phyloP scores from a whole-genome alignment of 805 yeast species.

The Hanseniaspora nectarophila region DNA sequence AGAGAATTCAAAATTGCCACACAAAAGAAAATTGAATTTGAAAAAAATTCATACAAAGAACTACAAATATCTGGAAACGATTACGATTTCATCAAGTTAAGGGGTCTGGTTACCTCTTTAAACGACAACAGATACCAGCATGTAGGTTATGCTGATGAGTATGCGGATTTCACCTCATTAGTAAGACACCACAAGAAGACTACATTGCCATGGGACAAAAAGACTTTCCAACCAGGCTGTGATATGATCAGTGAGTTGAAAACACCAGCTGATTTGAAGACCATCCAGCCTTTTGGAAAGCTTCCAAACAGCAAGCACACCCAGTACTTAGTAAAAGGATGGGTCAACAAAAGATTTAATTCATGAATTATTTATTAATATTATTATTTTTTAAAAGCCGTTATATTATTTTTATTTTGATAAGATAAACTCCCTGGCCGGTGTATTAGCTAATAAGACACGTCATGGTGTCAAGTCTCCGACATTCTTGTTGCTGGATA shows the following conservation, averaged over 20 bases:
- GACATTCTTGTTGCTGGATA: too few relatives aligned
- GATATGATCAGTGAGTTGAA: background rate
- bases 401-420: too few relatives aligned
- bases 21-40: conserved; percentile 9
- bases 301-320: conserved; percentile 19
- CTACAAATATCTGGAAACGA: background rate
- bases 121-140: conserved; percentile 2
- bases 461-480: too few relatives aligned
- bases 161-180: background rate
- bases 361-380: background rate
- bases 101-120: background rate
- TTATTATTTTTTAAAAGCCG: background rate
- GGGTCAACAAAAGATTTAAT: conserved; percentile 26
- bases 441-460: too few relatives aligned
- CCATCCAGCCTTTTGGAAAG: conserved; percentile 27
- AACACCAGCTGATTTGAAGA: background rate
- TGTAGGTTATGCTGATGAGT: background rate
- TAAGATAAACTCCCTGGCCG: too few relatives aligned
- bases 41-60: conserved; percentile 17
- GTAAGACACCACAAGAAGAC: conserved; percentile 1
- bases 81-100: background rate
- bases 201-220: conserved; percentile 5
- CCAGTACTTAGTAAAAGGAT: conserved; percentile 29
- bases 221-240: too few relatives aligned
- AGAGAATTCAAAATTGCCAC: conserved; percentile 21